Evolutionary conservation across 768 basidiomycete species (phyloP).

Genomic region (Mycena capillaripes): DNA sequence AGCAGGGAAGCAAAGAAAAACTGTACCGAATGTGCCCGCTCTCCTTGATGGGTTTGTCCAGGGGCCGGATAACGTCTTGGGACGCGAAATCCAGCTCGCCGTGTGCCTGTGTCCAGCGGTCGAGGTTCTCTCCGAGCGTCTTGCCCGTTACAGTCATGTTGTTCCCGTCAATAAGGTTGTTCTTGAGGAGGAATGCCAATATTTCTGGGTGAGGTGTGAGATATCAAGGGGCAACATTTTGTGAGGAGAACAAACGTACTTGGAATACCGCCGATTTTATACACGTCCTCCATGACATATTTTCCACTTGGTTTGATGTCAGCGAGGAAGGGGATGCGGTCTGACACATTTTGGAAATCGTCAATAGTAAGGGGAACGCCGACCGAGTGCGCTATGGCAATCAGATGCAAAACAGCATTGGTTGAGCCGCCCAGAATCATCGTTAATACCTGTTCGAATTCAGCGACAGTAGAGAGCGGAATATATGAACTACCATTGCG

Average conservation of each 20-base stretch:
- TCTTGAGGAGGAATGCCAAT: slow-evolving; percentile 86
- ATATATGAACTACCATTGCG: slow-evolving; percentile 79
- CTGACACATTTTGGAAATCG: slow-evolving; percentile 95
- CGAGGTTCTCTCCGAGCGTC: slow-evolving; percentile 93
- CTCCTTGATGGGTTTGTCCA: slow-evolving; percentile 89
- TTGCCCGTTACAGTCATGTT: slow-evolving; percentile 92
- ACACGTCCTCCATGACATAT: slow-evolving; percentile 98
- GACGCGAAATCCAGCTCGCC: slow-evolving; percentile 77
- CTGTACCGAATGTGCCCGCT: slow-evolving; percentile 90
- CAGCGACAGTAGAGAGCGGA: background rate
- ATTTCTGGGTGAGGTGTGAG: slow-evolving; percentile 67
- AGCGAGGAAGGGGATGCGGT: slow-evolving; percentile 93
- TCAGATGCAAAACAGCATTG: slow-evolving; percentile 96
- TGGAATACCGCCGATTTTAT: slow-evolving; percentile 96
- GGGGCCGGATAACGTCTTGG: slow-evolving; percentile 91
- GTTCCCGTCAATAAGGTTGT: slow-evolving; percentile 91
- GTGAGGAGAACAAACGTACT: slow-evolving; percentile 65
- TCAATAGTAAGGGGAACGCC: slow-evolving; percentile 91
- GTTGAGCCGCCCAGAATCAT: slow-evolving; percentile 99
- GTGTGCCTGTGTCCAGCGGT: slow-evolving; percentile 86
- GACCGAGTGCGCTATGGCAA: slow-evolving; percentile 96
- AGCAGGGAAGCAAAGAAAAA: slow-evolving; percentile 4
- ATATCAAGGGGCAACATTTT: slow-evolving; percentile 7
- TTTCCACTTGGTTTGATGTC: slow-evolving; percentile 98
- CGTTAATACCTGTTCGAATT: slow-evolving; percentile 80